Conservation (phyloP, 179 eudicot species). For the Silene noctiflora region DNA sequence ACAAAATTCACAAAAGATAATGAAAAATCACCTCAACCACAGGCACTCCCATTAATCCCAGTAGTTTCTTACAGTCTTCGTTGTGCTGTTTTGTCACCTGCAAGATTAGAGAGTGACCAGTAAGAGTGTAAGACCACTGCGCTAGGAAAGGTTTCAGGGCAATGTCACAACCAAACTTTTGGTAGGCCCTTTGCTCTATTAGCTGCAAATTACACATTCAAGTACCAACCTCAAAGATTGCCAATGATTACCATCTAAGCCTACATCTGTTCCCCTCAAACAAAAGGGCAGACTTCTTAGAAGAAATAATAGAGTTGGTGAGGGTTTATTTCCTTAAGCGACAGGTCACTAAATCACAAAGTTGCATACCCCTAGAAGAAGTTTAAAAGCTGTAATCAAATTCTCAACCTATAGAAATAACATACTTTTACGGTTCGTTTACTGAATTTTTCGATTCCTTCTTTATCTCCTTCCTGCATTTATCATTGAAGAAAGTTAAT, state of each 20-base stretch:
- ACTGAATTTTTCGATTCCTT: slow-evolving; percentile 92
- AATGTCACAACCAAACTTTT: slow-evolving; percentile 5
- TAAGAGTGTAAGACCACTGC: not conserved
- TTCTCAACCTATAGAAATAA: slow-evolving; percentile 5
- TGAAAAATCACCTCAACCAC: slow-evolving; percentile 69
- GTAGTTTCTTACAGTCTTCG: slow-evolving; percentile 88
- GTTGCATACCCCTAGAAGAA: not conserved
- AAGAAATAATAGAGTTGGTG: not conserved
- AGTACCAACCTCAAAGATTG: not conserved
- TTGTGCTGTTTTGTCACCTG: slow-evolving; percentile 94
- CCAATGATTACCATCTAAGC: not conserved
- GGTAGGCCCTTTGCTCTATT: not conserved
- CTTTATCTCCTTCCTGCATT: slow-evolving; percentile 77
- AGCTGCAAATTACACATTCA: not conserved
- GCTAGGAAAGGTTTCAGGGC: not conserved
- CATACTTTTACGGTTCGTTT: slow-evolving; percentile 90
- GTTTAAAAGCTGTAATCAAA: not conserved
- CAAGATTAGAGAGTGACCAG: slow-evolving; percentile 6
- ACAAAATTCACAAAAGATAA: not conserved
- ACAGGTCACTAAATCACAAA: not conserved
- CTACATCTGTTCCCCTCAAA: not conserved
- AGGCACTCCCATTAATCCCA: slow-evolving; percentile 95
- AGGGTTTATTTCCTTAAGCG: not conserved
- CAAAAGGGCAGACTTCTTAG: not conserved
- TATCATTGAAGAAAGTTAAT: slow-evolving; percentile 4